A percentile compares a stretch with the other conserved stretches of the same genome.
Evolutionary conservation across 441 rosid species (phyloP).

Genomic region (Populus hybrid): DNA sequence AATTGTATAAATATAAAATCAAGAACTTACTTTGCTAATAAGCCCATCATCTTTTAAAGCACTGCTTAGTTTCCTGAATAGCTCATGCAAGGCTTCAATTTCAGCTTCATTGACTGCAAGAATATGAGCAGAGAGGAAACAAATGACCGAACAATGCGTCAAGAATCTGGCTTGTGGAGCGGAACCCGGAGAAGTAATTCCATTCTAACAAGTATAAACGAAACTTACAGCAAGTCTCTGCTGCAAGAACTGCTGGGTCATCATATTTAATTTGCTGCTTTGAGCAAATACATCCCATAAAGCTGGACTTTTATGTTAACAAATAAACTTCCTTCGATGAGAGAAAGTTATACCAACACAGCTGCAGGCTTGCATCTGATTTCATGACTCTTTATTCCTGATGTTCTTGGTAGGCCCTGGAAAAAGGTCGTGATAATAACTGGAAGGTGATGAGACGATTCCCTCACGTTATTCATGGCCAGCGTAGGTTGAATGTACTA

Average conservation of each 20-base stretch:
- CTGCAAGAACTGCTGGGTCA: slow-evolving; percentile 49
- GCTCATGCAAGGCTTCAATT: slow-evolving; percentile 45
- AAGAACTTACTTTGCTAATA: slow-evolving; percentile 49
- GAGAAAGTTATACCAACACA: neutral
- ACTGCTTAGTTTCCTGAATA: slow-evolving; percentile 57
- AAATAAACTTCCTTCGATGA: neutral
- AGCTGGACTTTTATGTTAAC: neutral
- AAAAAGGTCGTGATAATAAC: too few species aligned
- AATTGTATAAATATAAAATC: neutral
- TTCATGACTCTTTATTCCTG: neutral
- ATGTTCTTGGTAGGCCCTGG: neutral
- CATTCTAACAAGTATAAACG: neutral
- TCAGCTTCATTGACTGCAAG: slow-evolving; percentile 53
- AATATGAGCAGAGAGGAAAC: neutral
- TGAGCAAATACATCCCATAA: slow-evolving; percentile 39
- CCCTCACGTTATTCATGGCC: neutral
- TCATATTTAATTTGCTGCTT: slow-evolving; percentile 38
- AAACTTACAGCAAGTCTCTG: slow-evolving; percentile 51
- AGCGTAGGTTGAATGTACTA: neutral
- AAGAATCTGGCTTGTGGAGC: neutral
- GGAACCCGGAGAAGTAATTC: neutral
- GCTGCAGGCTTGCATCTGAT: neutral
- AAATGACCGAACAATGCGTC: neutral
- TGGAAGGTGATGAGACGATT: too few species aligned
- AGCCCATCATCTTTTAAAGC: slow-evolving; percentile 51